Evolutionary conservation across 345 rosid genomes (phyloP).

Genomic region (Syzygium oleosum): DNA sequence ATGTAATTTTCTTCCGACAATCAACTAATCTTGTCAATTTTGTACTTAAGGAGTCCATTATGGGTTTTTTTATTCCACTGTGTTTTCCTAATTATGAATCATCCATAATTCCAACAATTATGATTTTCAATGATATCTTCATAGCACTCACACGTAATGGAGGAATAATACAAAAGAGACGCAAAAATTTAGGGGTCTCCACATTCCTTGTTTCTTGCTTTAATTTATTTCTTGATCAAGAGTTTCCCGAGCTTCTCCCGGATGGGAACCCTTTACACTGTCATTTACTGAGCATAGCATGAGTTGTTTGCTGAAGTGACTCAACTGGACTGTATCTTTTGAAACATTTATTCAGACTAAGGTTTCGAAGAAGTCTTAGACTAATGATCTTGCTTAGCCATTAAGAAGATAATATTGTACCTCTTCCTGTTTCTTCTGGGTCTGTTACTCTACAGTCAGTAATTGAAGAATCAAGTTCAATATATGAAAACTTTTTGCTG

Average conservation of each 20-base stretch:
- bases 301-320: background rate
- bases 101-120: background rate
- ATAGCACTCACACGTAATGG: background rate
- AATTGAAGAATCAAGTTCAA: background rate
- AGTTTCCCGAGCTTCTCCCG: background rate
- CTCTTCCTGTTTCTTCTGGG: background rate
- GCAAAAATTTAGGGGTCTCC: background rate
- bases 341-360: background rate
- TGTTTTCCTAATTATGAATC: background rate
- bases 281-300: background rate
- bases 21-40: background rate
- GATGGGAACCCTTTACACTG: background rate
- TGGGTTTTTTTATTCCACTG: background rate
- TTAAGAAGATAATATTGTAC: background rate
- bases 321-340: background rate
- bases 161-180: background rate
- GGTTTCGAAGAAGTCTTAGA: background rate
- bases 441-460: background rate
- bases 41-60: background rate
- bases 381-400: background rate
- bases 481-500: background rate
- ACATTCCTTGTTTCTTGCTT: background rate
- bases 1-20: background rate
- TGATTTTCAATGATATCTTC: background rate
- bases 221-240: background rate